A percentile compares a stretch with the other conserved stretches of the same genome.
phyloP scores from a whole-genome alignment of 2,329 filamentous ascomycete genomes.

The Cladosporium sp. region DNA sequence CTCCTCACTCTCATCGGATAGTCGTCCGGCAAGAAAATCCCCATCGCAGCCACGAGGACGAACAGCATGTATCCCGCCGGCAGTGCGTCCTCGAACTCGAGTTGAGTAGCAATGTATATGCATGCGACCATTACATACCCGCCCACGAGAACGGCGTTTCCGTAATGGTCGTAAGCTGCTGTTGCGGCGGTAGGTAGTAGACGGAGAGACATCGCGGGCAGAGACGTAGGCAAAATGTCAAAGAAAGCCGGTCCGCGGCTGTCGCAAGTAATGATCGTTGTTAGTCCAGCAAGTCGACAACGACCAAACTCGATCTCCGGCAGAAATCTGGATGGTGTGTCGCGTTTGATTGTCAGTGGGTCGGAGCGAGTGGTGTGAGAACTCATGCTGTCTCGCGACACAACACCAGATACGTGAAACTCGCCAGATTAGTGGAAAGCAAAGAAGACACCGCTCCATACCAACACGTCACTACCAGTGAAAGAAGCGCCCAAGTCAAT shows the following conservation, averaged over 20 bases:
- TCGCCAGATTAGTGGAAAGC: not conserved
- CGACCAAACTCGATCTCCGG: too few relatives aligned
- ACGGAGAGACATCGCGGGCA: not conserved
- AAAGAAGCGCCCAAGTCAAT: too few relatives aligned
- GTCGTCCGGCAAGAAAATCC: not conserved
- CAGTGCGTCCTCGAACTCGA: not conserved
- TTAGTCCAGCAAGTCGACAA: too few relatives aligned
- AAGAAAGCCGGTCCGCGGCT: too few relatives aligned
- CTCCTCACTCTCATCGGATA: not conserved
- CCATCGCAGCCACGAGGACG: not conserved
- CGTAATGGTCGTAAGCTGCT: not conserved
- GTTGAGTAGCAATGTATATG: not conserved
- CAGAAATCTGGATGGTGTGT: too few relatives aligned
- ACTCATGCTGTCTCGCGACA: too few relatives aligned
- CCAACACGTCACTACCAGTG: too few relatives aligned
- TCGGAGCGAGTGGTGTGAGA: too few relatives aligned
- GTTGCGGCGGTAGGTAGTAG: not conserved
- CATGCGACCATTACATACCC: not conserved
- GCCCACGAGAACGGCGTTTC: not conserved
- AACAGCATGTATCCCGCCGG: not conserved
- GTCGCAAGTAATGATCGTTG: too few relatives aligned
- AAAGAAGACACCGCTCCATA: not conserved
- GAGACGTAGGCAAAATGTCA: too few relatives aligned
- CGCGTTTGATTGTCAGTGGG: too few relatives aligned
- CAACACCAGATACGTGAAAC: not conserved